Evolutionary conservation across 805 yeast genomes (phyloP).

Genomic region (Ogataea pini): DNA sequence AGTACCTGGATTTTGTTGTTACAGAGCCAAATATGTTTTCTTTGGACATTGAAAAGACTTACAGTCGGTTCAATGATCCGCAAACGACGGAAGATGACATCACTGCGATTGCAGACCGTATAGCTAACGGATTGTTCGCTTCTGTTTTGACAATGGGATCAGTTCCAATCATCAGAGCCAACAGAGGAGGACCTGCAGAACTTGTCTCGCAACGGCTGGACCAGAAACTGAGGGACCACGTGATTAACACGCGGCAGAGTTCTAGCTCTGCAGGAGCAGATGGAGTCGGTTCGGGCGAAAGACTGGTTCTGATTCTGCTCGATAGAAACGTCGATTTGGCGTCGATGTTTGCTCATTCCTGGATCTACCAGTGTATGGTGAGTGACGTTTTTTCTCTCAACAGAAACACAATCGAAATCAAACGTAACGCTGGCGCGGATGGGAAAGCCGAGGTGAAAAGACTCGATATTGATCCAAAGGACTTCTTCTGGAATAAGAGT

Average conservation of each 20-base stretch:
- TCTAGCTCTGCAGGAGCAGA: conserved; percentile 9
- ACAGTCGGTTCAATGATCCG: conserved; percentile 69
- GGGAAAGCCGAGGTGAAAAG: conserved; percentile 48
- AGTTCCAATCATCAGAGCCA: conserved; percentile 89
- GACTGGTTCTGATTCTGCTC: conserved; percentile 76
- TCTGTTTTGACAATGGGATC: conserved; percentile 73
- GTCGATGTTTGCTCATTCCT: conserved; percentile 93
- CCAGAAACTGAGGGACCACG: conserved; percentile 79
- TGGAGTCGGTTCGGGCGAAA: conserved; percentile 38
- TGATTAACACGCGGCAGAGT: conserved; percentile 59
- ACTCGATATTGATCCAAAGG: conserved; percentile 89
- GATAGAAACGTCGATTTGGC: conserved; percentile 91
- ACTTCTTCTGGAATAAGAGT: conserved; percentile 87
- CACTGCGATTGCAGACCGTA: conserved; percentile 61
- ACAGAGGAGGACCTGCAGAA: conserved; percentile 94
- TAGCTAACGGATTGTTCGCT: conserved; percentile 81
- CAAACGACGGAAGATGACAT: conserved; percentile 73
- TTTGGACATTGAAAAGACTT: conserved; percentile 65
- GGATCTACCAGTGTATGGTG: conserved; percentile 97
- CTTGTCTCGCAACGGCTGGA: conserved; percentile 87
- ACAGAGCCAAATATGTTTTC: conserved; percentile 91
- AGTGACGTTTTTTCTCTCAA: conserved; percentile 85
- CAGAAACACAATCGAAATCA: conserved; percentile 76
- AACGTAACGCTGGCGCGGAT: conserved; percentile 31
- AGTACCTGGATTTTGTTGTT: conserved; percentile 86